A percentile compares a stretch with the other conserved stretches of the same genome.
Conservation (phyloP, 2,329 filamentous ascomycete genomes). For the Westerdykella sp. region DNA sequence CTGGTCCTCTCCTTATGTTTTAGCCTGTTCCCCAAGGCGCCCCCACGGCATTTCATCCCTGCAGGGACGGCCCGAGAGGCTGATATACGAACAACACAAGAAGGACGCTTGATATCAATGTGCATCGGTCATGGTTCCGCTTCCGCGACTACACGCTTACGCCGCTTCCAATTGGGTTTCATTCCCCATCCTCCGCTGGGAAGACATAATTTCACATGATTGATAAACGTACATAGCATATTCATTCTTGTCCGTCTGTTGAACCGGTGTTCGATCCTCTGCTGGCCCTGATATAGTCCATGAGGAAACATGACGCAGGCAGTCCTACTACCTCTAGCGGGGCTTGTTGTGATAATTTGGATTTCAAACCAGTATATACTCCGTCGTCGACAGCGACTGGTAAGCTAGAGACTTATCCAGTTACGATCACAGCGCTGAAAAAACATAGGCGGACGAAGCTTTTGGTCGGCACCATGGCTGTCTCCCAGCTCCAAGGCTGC, state of each 20-base stretch:
- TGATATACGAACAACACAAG: too few relatives aligned
- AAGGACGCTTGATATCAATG: too few relatives aligned
- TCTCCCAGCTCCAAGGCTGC: conserved; percentile 13
- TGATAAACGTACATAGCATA: background rate
- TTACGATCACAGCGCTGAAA: background rate
- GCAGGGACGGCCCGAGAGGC: too few relatives aligned
- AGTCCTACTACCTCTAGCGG: conserved; percentile 1
- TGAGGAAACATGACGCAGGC: conserved; percentile 1
- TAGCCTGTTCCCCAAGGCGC: too few relatives aligned
- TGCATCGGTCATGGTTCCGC: too few relatives aligned
- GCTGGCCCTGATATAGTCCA: background rate
- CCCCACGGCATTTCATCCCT: too few relatives aligned
- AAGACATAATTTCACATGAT: background rate
- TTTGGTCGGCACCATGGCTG: conserved; percentile 10
- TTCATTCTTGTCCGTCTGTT: background rate
- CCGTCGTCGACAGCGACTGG: conserved; percentile 2
- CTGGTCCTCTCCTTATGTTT: too few relatives aligned
- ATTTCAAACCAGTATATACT: conserved; percentile 1
- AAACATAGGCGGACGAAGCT: conserved; percentile 8
- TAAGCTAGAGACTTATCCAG: background rate
- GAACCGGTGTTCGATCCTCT: background rate
- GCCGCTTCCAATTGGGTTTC: background rate
- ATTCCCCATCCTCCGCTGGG: background rate
- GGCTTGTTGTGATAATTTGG: background rate
- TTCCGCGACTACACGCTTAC: too few relatives aligned